Evolutionary conservation across 345 rosid genomes (phyloP).

Genomic region (Melaleuca alternifolia): DNA sequence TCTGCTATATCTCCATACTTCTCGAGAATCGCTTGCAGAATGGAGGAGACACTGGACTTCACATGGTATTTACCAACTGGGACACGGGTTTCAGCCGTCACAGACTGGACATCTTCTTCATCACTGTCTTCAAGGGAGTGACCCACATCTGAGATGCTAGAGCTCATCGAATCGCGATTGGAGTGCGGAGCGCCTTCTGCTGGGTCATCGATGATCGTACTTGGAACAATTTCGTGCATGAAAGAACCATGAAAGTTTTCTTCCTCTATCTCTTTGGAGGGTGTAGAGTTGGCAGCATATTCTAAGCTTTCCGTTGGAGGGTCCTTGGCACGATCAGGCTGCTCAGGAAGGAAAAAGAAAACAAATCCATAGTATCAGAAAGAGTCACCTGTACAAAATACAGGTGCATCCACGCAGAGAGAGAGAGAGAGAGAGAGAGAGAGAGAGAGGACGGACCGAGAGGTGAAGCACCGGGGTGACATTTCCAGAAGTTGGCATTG

Average conservation of each 20-base stretch:
- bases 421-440: background rate
- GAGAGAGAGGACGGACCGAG: constrained; percentile 1
- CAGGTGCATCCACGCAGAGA: background rate
- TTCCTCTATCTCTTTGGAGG: background rate
- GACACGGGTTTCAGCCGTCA: constrained; percentile 56
- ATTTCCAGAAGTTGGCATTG: background rate
- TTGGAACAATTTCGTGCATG: background rate
- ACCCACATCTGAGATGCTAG: constrained; percentile 28
- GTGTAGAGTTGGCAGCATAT: background rate
- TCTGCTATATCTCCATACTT: constrained; percentile 82
- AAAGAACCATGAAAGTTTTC: background rate
- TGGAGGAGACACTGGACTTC: constrained; percentile 35
- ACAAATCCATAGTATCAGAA: background rate
- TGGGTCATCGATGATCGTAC: background rate
- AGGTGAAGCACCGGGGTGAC: constrained; percentile 1
- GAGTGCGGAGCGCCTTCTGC: constrained; percentile 2
- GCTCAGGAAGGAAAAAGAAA: background rate
- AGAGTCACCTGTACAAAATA: background rate
- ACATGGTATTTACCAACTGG: constrained; percentile 69
- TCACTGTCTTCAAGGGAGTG: constrained; percentile 27
- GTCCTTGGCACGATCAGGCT: constrained; percentile 2
- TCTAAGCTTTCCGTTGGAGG: background rate
- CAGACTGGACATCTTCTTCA: constrained; percentile 44
- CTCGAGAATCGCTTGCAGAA: constrained; percentile 39
- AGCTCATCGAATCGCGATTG: constrained; percentile 11